Conservation (phyloP, 768 basidiomycete species). For the Boletus pseudopeckii region DNA sequence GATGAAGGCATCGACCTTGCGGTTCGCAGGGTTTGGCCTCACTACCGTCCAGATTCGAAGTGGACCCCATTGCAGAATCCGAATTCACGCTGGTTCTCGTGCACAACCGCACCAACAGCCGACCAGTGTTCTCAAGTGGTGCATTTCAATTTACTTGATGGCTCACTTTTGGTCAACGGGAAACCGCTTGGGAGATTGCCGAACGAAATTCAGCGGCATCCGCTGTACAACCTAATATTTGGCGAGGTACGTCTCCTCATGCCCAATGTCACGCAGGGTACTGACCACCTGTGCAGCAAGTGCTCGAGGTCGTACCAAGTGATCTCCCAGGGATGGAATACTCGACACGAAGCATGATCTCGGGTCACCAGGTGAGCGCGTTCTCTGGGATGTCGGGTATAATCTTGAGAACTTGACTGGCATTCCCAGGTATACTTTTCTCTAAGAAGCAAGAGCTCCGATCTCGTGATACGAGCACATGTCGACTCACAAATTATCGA, state of each 20-base stretch:
- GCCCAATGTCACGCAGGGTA: no score
- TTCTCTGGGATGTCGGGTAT: neutral
- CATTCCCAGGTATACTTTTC: constrained; percentile 23
- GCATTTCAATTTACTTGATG: constrained; percentile 22
- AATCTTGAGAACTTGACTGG: neutral
- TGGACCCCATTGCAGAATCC: constrained; percentile 17
- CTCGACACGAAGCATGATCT: constrained; percentile 16
- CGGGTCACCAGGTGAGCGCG: constrained; percentile 16
- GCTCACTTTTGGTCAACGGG: constrained; percentile 27
- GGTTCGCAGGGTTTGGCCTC: constrained; percentile 19
- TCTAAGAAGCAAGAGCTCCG: neutral
- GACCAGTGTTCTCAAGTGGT: constrained; percentile 20
- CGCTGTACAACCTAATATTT: constrained; percentile 22
- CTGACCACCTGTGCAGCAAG: constrained; percentile 14
- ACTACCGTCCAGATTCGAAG: constrained; percentile 19
- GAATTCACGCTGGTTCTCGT: constrained; percentile 23
- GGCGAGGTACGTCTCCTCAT: constrained; percentile 13
- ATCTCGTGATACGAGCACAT: constrained; percentile 21
- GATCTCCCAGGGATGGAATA: constrained; percentile 29
- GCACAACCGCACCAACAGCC: constrained; percentile 10
- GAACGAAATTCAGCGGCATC: constrained; percentile 11
- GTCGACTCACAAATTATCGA: constrained; percentile 9
- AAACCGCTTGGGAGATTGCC: constrained; percentile 27
- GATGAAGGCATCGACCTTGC: constrained; percentile 20
- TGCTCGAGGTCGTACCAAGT: constrained; percentile 21